phyloP scores from a whole-genome alignment of 139 green algal species.

The Tetradesmus obliquus region DNA sequence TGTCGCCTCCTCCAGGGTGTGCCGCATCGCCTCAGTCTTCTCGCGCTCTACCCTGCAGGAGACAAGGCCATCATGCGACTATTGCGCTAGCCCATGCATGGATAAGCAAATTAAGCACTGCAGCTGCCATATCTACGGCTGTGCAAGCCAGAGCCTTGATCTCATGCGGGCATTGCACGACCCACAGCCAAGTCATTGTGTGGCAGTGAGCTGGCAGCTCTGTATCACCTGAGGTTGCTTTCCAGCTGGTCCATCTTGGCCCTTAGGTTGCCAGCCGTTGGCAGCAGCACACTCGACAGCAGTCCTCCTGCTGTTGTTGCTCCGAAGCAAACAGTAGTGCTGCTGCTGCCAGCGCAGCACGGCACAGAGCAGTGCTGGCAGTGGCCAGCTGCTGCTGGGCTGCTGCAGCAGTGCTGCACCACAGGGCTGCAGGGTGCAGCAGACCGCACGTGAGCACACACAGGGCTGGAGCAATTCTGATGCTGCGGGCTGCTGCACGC shows the following conservation, averaged over 20 bases:
- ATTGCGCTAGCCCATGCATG: not conserved
- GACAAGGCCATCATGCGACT: no score
- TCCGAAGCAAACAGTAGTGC: not conserved
- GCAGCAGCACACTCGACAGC: not conserved
- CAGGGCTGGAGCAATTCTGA: not conserved
- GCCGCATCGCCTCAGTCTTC: conserved; percentile 28
- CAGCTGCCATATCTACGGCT: not conserved
- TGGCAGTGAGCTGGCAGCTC: not conserved
- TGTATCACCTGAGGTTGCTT: conserved; percentile 12
- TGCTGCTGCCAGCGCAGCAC: not conserved
- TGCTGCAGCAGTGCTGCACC: not conserved
- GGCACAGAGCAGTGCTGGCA: conserved; percentile 2
- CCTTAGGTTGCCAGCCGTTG: not conserved
- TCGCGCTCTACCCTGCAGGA: conserved; percentile 20
- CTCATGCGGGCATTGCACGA: no score
- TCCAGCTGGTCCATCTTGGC: conserved; percentile 22
- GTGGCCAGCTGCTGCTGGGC: not conserved
- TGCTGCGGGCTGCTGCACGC: not conserved
- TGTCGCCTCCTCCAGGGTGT: conserved; percentile 15
- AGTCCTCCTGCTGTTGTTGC: not conserved
- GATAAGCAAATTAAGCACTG: not conserved
- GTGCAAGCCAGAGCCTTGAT: not conserved
- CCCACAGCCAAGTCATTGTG: not conserved
- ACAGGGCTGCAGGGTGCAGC: not conserved
- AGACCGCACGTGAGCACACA: not conserved